Evolutionary conservation across 148 eudicot genomes (phyloP).

Genomic region (Amaranthus palmeri): DNA sequence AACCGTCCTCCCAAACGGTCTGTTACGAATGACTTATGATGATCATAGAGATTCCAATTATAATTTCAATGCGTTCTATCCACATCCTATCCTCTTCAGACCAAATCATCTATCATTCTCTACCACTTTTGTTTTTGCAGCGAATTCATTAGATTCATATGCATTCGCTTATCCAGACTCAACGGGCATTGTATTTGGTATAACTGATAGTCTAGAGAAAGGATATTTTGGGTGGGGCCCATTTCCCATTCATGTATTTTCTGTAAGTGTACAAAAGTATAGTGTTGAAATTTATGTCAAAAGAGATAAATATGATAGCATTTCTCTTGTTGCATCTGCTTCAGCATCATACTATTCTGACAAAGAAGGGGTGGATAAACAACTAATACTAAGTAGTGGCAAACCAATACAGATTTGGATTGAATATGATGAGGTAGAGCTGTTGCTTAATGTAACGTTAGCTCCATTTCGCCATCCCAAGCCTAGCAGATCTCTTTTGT

Average conservation of each 20-base stretch:
- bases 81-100: constrained; percentile 10
- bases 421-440: constrained; percentile 19
- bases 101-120: constrained; percentile 20
- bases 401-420: constrained; percentile 24
- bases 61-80: constrained; percentile 21
- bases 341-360: constrained; percentile 24
- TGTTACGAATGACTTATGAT: constrained; percentile 17
- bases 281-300: too few species aligned
- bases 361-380: constrained; percentile 11
- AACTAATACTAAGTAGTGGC: constrained; percentile 10
- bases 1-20: constrained; percentile 14
- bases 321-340: constrained; percentile 25
- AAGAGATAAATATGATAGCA: constrained; percentile 8
- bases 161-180: constrained; percentile 12
- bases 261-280: too few species aligned
- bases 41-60: neutral
- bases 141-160: constrained; percentile 19
- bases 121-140: constrained; percentile 24
- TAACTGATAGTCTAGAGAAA: too few species aligned
- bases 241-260: too few species aligned
- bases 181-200: neutral
- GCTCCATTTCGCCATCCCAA: constrained; percentile 15
- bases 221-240: too few species aligned
- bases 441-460: constrained; percentile 19
- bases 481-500: constrained; percentile 22